phyloP scores from a whole-genome alignment of 176 grass and related monocot species.

The Hsuehochloa calcarea region DNA sequence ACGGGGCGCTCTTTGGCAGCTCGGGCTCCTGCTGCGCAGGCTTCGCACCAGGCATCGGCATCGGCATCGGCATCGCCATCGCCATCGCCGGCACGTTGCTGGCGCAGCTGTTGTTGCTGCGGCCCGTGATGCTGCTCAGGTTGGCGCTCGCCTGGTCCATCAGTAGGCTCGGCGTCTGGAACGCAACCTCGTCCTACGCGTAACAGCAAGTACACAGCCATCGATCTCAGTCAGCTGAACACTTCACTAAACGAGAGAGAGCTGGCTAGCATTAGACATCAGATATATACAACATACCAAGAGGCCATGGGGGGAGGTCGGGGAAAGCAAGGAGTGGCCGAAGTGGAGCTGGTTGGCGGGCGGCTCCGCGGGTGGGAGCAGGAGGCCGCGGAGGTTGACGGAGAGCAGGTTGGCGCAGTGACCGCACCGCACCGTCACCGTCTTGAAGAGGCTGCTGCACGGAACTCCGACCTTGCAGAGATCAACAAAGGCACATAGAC shows the following conservation, averaged over 20 bases:
- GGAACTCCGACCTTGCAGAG: conserved; percentile 85
- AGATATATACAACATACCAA: conserved; percentile 40
- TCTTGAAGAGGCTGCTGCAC: conserved; percentile 95
- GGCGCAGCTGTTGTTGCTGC: conserved; percentile 51
- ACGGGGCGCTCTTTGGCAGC: conserved; percentile 54
- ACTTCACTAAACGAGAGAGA: not conserved
- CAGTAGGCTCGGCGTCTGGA: conserved; percentile 60
- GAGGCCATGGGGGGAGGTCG: conserved; percentile 63
- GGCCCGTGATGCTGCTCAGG: conserved; percentile 40
- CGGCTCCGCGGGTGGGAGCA: conserved; percentile 52
- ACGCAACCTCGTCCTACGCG: conserved; percentile 68
- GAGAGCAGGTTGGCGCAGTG: conserved; percentile 96
- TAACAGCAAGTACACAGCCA: not conserved
- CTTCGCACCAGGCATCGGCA: conserved; percentile 35
- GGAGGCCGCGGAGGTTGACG: conserved; percentile 81
- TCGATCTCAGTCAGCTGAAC: not conserved
- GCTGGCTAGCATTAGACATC: not conserved
- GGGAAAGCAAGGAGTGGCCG: conserved; percentile 59
- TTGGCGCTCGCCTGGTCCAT: conserved; percentile 60
- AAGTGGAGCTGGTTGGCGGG: conserved; percentile 68
- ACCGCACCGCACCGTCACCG: conserved; percentile 89
- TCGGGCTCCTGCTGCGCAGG: conserved; percentile 55
- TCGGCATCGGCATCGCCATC: conserved; percentile 27
- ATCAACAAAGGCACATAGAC: not conserved
- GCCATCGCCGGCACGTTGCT: conserved; percentile 39